Evolutionary conservation across 306 rosid genomes (phyloP), one percentile per base, ranked within the genome.

Genomic region (Prinsepia uniflora): DNA sequence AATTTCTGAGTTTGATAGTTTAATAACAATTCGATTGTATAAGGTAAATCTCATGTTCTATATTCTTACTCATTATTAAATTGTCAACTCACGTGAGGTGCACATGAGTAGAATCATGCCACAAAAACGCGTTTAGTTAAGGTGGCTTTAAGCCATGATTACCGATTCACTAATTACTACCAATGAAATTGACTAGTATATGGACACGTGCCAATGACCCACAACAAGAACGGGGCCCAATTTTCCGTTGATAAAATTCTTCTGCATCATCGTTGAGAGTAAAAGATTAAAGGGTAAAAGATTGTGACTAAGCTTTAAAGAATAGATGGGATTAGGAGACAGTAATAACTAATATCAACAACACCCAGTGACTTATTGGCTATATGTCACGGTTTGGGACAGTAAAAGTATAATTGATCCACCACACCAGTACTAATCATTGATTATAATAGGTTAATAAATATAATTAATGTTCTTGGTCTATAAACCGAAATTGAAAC

Each of bases 51-150:
- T 24, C 36, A 30, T 30, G 36, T 30, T 3, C 36, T 30, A 30
- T 30, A 2, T 30, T 3, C 36, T 30, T 30, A 30, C 2, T 30
- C 2, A 30, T 30, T 30, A 30, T 30, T 30, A 30, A 30, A 50
- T 43, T 19, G 61, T 78, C 67, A 72, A 19, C 68, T 80, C 84
- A 84, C 89, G 88, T 82, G 84, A 77, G 60, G 2, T 59, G 85
- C 90, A 81, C 90, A 59, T 81, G 87, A 61, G 71, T 77, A 47
- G 58, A 73, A 72, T 81, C 67, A 64, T 71, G 17, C 55, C 44
- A 42, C 61, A 30, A 80, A 73, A 71, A 70, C 83, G 93, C 90
- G 88, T 79, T 80, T 71, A 34, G 39, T 36, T 68, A 67, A 58
- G 68, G 44, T 30, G 67, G 8, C 44, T 70, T 10, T 8, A 45